Evolutionary conservation across 768 basidiomycete genomes (phyloP).

Genomic region (Hortiboletus campestris): DNA sequence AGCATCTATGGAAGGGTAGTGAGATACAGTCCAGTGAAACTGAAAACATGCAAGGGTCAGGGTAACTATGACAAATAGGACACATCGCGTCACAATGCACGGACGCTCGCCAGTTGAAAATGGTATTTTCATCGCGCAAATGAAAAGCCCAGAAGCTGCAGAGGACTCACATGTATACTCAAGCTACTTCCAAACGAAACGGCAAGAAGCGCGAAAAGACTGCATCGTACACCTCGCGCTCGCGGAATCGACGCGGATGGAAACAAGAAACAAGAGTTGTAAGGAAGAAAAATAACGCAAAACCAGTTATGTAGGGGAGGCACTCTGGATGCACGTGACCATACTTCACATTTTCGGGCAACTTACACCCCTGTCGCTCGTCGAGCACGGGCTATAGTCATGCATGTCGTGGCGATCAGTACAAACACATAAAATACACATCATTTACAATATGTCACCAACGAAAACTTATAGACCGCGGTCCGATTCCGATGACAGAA

Average conservation of each 20-base stretch:
- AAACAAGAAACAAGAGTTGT: neutral
- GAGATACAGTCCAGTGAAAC: constrained; percentile 1
- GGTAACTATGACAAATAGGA: constrained; percentile 88
- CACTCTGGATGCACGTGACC: neutral
- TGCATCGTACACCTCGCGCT: neutral
- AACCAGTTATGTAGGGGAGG: constrained; percentile 14
- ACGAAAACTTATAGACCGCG: too few relatives aligned
- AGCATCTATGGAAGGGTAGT: constrained; percentile 8
- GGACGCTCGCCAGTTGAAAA: constrained; percentile 47
- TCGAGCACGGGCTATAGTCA: too few relatives aligned
- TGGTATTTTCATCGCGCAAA: constrained; percentile 51
- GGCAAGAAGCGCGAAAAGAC: too few relatives aligned
- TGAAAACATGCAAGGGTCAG: constrained; percentile 55
- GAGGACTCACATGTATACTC: constrained; percentile 8
- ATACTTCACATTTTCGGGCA: too few relatives aligned
- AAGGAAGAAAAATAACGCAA: neutral
- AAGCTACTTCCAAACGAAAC: neutral
- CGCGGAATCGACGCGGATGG: neutral
- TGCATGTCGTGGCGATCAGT: too few relatives aligned
- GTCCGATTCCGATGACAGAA: neutral
- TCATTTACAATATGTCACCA: neutral
- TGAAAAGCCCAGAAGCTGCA: neutral
- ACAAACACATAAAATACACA: neutral
- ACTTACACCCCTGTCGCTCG: neutral
- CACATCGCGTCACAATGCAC: constrained; percentile 49